phyloP scores from a whole-genome alignment of 164 flowering plant species.

The Euptelea pleiosperma region DNA sequence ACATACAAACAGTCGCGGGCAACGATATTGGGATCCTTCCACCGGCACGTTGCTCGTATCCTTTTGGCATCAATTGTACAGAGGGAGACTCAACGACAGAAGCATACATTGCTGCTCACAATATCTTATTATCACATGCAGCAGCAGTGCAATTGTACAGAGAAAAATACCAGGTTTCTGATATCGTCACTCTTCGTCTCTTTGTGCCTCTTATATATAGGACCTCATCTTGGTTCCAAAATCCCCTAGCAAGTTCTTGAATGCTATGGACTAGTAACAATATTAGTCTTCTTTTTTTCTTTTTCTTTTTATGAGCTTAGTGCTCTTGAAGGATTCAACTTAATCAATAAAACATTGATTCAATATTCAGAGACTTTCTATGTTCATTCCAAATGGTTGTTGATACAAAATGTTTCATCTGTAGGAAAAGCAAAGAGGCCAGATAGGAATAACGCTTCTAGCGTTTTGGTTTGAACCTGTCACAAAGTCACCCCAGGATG shows the following conservation, averaged over 20 bases:
- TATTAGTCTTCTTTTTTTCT: too few species aligned
- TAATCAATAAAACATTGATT: background rate
- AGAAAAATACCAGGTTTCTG: slow-evolving; percentile 16
- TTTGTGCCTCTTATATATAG: too few species aligned
- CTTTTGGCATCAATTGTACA: slow-evolving; percentile 16
- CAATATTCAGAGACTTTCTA: background rate
- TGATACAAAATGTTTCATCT: background rate
- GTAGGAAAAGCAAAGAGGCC: slow-evolving; percentile 11
- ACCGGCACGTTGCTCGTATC: slow-evolving; percentile 18
- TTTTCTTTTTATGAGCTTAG: too few species aligned
- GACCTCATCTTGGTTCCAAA: too few species aligned
- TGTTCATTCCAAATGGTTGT: background rate
- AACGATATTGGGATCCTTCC: slow-evolving; percentile 6
- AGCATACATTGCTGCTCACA: slow-evolving; percentile 16
- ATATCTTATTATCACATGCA: slow-evolving; percentile 17
- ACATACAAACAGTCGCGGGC: background rate
- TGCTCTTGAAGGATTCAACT: background rate
- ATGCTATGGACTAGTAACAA: too few species aligned
- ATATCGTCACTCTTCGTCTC: background rate
- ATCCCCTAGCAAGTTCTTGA: too few species aligned
- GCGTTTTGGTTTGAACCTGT: slow-evolving; percentile 8
- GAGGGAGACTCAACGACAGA: slow-evolving; percentile 17
- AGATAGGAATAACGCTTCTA: slow-evolving; percentile 11
- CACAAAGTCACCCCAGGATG: background rate
- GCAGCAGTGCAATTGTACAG: slow-evolving; percentile 13